Conservation (phyloP, 1,139 yeast species). For the Nematodospora anomalae region DNA sequence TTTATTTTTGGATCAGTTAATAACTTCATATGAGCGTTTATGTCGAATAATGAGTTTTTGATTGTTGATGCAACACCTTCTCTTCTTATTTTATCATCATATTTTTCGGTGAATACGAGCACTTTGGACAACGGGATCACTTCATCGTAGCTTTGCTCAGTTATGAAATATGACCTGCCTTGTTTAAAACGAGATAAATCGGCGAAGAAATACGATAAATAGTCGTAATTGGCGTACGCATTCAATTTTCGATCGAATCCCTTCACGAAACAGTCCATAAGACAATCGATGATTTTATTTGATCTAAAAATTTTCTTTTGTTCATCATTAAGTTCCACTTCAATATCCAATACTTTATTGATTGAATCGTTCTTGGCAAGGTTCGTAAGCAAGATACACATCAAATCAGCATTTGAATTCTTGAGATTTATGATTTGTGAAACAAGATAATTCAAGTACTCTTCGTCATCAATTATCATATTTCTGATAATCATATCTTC, state of each 20-base stretch:
- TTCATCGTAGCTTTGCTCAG: conserved; percentile 69
- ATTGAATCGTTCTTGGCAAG: conserved; percentile 76
- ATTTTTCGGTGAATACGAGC: conserved; percentile 79
- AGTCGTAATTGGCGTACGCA: conserved; percentile 74
- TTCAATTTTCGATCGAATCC: conserved; percentile 75
- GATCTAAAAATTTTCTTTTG: conserved; percentile 52
- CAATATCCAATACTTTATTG: conserved; percentile 52
- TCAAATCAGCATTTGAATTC: conserved; percentile 74
- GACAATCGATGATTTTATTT: conserved; percentile 66
- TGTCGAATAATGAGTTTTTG: conserved; percentile 84
- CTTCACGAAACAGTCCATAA: conserved; percentile 88
- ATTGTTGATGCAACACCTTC: conserved; percentile 93
- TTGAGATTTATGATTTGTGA: conserved; percentile 54
- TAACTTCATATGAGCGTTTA: conserved; percentile 62
- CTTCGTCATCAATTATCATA: conserved; percentile 62
- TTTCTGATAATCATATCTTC: conserved; percentile 66
- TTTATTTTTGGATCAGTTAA: conserved; percentile 65
- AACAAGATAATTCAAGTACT: conserved; percentile 56
- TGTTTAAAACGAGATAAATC: conserved; percentile 72
- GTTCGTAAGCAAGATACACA: conserved; percentile 82
- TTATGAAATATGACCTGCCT: conserved; percentile 77
- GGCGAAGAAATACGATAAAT: conserved; percentile 84
- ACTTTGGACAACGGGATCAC: conserved; percentile 80
- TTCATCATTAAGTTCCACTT: conserved; percentile 35
- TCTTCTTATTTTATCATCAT: conserved; percentile 75